Base-by-base conservation (phyloP, 2,329 filamentous ascomycete genomes). In the Penicillium expansum region DNA sequence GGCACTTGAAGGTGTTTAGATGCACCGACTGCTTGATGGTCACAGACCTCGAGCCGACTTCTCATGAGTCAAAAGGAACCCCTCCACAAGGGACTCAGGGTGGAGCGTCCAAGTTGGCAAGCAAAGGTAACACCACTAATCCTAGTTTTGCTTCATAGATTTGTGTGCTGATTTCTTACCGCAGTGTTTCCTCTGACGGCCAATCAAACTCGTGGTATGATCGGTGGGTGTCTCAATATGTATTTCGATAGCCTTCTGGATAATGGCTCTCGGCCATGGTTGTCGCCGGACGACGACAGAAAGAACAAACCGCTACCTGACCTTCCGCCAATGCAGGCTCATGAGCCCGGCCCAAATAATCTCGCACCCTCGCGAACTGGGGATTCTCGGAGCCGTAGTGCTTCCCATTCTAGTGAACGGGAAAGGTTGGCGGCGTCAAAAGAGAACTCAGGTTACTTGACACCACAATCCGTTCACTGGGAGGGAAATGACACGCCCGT, bases 21-120 rank as follows among this genome's bases (percentile, higher is more conserved):
- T 96, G 92, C 73, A 89, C 89, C 41, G 88, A 90, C 53, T 96
- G 92, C 72, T 78, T 90, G 67, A 94, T 89, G 18, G 86, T 96
- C 69, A 96, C 95, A 70, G 91, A 96, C 70, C 74, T 96, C 51
- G 80, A 83, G 58, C 80, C 81, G 41, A 68, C 68, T 32, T 5
- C 33, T 1, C 18, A 57, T 20, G 70, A 72, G 20, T 52, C 60
- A 27, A 62, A 61, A 43, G 62, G 67, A 44, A 41, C 20, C 9
- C 10, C 48, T 2, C 18, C 39, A 9, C 33, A 41, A 11, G 54
- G 29, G 13, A 13, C 48, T 47, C 48, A 47, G 9, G 41, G 48
- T 4, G 41, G 20, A 22, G 16, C 50, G 18, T 55, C 52, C 13
- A 57, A 48, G 22, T 37, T 38, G 18, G 38, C n/a, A 43, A 62